These are phyloP conservation scores for Fomitiporia mediterranea DNA, from an alignment of 1,284 basidiomycete genomes.

Conservation along the genomic window DNA sequence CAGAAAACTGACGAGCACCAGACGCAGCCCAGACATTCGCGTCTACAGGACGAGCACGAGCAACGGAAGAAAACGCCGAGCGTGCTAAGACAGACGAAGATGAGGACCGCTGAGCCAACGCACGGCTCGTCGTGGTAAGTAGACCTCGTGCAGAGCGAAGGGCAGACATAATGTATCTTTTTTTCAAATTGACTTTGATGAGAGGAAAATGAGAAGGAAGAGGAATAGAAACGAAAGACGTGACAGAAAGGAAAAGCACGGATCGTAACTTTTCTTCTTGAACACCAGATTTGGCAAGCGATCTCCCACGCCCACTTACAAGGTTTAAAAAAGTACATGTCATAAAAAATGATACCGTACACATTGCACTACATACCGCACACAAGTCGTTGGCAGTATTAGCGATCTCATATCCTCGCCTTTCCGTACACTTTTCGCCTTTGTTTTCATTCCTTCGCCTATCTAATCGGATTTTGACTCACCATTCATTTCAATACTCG, in stretches of 20 bases:
- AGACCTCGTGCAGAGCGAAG: constrained; percentile 12
- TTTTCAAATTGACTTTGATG: background rate
- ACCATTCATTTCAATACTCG: no score
- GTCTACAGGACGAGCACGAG: constrained; percentile 24
- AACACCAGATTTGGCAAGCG: background rate
- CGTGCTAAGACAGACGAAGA: constrained; percentile 2
- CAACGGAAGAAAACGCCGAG: constrained; percentile 20
- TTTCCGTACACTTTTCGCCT: no score
- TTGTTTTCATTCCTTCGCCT: no score
- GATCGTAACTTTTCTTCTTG: background rate
- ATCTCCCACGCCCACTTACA: background rate
- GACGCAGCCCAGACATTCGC: constrained; percentile 19
- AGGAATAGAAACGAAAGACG: background rate
- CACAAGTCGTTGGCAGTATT: no score
- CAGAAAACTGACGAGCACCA: constrained; percentile 50
- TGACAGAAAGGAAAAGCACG: background rate
- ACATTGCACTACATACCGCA: no score
- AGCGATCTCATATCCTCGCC: no score
- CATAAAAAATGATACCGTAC: no score
- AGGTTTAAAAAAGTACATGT: no score
- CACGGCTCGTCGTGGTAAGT: constrained; percentile 11
- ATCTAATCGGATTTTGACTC: no score
- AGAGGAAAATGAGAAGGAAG: background rate
- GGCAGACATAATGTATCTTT: constrained; percentile 12
- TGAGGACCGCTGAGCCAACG: constrained; percentile 2